Percentiles rank a stretch among this genome's conserved stretches.
phyloP scores from a whole-genome alignment of 345 rosid species.

The Murraya koenigii region DNA sequence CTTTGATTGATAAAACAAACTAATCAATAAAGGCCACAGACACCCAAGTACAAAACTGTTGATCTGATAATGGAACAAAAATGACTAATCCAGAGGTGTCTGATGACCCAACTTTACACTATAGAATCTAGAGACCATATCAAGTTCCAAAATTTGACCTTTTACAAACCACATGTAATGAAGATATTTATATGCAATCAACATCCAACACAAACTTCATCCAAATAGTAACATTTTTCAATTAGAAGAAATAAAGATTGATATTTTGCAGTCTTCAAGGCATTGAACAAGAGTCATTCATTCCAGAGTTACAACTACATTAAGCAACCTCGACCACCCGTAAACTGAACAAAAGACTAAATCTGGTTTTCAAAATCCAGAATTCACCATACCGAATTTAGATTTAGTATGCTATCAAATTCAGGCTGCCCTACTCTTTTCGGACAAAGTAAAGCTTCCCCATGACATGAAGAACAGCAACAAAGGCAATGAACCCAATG shows the following conservation, averaged over 20 bases:
- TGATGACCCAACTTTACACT: not conserved
- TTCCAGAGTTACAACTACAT: not conserved
- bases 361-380: not conserved
- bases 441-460: conserved; percentile 57
- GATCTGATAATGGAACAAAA: not conserved
- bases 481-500: conserved; percentile 64
- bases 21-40: not conserved
- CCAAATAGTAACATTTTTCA: not conserved
- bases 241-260: not conserved
- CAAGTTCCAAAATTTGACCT: not conserved
- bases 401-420: not conserved
- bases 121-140: not conserved
- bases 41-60: no score
- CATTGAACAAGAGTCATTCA: not conserved
- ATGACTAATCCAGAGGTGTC: not conserved
- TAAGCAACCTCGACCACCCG: not conserved
- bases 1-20: no score
- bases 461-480: conserved; percentile 53
- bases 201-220: not conserved
- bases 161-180: not conserved
- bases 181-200: not conserved
- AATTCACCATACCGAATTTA: not conserved
- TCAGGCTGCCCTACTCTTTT: conserved; percentile 11
- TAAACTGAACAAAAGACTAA: not conserved
- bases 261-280: not conserved